A percentile compares a stretch with the other conserved stretches of the same genome.
Evolutionary conservation across 306 rosid species (phyloP).

Genomic region (Gastrolobium bilobum): DNA sequence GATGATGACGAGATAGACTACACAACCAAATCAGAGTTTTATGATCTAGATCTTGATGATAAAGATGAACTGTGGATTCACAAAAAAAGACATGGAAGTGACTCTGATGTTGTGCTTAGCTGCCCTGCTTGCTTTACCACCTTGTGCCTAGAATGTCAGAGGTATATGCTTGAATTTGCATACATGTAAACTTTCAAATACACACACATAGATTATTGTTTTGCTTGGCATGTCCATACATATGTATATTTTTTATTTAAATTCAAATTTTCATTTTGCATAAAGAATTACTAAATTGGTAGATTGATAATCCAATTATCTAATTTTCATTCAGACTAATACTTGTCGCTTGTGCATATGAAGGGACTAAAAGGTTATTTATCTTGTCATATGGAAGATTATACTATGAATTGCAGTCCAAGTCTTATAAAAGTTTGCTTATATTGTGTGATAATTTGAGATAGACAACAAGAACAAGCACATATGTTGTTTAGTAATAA

Average conservation of each 20-base stretch:
- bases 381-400: background rate
- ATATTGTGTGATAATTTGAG: conserved; percentile 19
- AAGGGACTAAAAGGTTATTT: conserved; percentile 17
- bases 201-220: background rate
- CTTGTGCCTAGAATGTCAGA: conserved; percentile 82
- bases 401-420: background rate
- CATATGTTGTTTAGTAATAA: background rate
- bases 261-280: background rate
- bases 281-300: conserved; percentile 16
- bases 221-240: background rate
- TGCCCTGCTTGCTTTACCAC: conserved; percentile 90
- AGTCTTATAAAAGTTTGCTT: background rate
- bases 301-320: background rate
- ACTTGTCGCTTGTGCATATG: conserved; percentile 23
- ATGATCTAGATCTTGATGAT: conserved; percentile 70
- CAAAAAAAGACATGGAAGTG: conserved; percentile 61
- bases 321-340: conserved; percentile 20
- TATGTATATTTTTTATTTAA: background rate
- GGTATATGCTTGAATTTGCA: conserved; percentile 55
- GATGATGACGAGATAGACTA: conserved; percentile 91
- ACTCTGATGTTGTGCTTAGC: conserved; percentile 84
- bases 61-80: conserved; percentile 82
- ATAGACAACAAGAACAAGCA: conserved; percentile 8
- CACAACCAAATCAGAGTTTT: conserved; percentile 82
- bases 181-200: background rate